Conservation (phyloP, 106 monocot genomes). For the Platanthera guangdongensis region DNA sequence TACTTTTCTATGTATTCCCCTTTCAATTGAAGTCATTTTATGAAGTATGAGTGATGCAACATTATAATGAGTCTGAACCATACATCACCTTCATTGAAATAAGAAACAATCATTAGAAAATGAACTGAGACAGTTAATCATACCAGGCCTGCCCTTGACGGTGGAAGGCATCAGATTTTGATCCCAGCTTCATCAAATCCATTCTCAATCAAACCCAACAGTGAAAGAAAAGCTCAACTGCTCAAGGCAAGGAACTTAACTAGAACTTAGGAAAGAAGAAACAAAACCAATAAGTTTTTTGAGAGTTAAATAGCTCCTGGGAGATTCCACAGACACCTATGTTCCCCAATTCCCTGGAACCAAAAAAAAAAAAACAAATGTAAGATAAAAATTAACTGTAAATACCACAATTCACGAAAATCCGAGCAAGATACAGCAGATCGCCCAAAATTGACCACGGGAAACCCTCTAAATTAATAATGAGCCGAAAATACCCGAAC, state of each 20-base stretch:
- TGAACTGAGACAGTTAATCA: constrained; percentile 1
- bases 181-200: constrained; percentile 35
- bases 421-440: not conserved
- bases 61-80: no score
- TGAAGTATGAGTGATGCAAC: no score
- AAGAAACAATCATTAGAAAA: not conserved
- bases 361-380: not conserved
- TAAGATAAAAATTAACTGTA: not conserved
- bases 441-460: not conserved
- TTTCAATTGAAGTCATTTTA: no score
- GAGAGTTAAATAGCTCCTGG: not conserved
- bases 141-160: constrained; percentile 40
- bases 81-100: not conserved
- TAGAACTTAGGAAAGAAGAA: not conserved
- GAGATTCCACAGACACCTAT: not conserved
- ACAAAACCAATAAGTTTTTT: not conserved
- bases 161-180: constrained; percentile 32
- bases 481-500: not conserved
- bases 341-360: not conserved
- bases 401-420: not conserved
- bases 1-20: no score
- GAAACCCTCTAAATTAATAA: not conserved
- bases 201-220: constrained; percentile 7
- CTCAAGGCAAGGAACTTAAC: not conserved
- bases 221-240: not conserved